phyloP scores from a whole-genome alignment of 2,329 filamentous ascomycete genomes.

The Monosporascus sp. region DNA sequence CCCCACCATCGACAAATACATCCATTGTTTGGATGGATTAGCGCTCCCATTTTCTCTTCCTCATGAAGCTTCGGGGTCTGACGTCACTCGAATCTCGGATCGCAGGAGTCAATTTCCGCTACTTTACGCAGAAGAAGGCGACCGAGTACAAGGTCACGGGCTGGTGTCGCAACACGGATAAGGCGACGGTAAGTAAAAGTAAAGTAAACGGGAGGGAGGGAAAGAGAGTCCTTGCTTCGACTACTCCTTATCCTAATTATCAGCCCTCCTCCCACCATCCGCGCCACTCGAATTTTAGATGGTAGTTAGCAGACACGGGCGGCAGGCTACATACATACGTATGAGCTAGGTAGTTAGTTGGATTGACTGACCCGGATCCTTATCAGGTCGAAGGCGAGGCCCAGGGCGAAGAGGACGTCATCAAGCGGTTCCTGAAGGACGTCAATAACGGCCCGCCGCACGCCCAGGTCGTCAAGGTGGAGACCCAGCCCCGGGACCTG shows the following conservation, averaged over 20 bases:
- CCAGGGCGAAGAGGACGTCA: constrained; percentile 62
- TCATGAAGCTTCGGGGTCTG: constrained; percentile 10
- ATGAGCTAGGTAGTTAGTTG: neutral
- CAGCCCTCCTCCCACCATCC: too few species aligned
- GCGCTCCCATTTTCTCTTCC: constrained; percentile 24
- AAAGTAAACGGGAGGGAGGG: too few species aligned
- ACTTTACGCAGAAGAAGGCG: constrained; percentile 50
- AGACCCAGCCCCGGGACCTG: constrained; percentile 59
- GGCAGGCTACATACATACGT: too few species aligned
- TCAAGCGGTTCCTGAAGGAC: constrained; percentile 68
- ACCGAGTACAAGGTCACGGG: constrained; percentile 47
- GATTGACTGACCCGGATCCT: constrained; percentile 1
- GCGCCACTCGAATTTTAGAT: too few species aligned
- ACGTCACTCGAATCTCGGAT: constrained; percentile 7
- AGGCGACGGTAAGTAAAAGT: constrained; percentile 42
- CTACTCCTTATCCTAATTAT: too few species aligned
- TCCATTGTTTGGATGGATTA: neutral
- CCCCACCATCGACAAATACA: neutral
- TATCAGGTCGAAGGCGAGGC: constrained; percentile 81
- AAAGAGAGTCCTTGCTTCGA: too few species aligned
- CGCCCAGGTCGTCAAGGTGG: constrained; percentile 68
- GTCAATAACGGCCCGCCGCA: constrained; percentile 68
- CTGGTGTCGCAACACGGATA: constrained; percentile 55
- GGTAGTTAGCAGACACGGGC: too few species aligned
- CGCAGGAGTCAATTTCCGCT: constrained; percentile 52